Conservation (phyloP, 2,329 filamentous ascomycete genomes). For the Laburnicola sp. region DNA sequence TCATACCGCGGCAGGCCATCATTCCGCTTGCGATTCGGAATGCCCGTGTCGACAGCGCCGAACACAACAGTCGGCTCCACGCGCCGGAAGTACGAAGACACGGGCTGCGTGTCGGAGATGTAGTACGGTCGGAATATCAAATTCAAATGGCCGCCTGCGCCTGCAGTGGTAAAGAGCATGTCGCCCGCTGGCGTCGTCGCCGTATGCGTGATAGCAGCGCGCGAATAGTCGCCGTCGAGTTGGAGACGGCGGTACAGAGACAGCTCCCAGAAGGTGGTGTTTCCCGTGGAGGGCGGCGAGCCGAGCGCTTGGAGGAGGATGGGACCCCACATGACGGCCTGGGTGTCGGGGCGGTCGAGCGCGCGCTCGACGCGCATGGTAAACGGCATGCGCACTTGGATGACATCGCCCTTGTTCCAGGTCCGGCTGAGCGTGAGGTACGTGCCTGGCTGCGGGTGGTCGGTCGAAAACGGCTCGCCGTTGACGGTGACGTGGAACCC, state of each 20-base stretch:
- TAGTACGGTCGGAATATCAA: slow-evolving; percentile 15
- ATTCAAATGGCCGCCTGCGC: slow-evolving; percentile 3
- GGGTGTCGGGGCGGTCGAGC: slow-evolving; percentile 16
- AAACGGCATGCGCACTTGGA: slow-evolving; percentile 17
- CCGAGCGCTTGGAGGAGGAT: slow-evolving; percentile 15
- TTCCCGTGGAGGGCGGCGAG: not conserved
- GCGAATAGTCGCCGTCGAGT: slow-evolving; percentile 17
- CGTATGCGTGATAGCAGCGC: slow-evolving; percentile 7
- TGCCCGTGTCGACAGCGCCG: slow-evolving; percentile 10
- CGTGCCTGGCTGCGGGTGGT: slow-evolving; percentile 4
- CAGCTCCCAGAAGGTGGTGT: slow-evolving; percentile 6
- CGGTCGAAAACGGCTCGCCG: slow-evolving; percentile 1
- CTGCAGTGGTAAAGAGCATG: not conserved
- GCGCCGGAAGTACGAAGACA: slow-evolving; percentile 17
- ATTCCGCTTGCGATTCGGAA: slow-evolving; percentile 19
- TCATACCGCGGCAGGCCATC: slow-evolving; percentile 19
- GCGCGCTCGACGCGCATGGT: slow-evolving; percentile 17
- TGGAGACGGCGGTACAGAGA: slow-evolving; percentile 18
- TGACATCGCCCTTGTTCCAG: slow-evolving; percentile 15
- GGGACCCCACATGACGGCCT: slow-evolving; percentile 18
- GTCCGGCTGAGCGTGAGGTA: slow-evolving; percentile 15
- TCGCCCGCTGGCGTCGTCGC: slow-evolving; percentile 4
- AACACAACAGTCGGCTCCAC: slow-evolving; percentile 18
- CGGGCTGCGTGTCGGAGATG: slow-evolving; percentile 9
- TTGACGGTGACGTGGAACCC: slow-evolving; percentile 15